phyloP scores from a whole-genome alignment of 441 rosid species.

The Mallotus repandus region DNA sequence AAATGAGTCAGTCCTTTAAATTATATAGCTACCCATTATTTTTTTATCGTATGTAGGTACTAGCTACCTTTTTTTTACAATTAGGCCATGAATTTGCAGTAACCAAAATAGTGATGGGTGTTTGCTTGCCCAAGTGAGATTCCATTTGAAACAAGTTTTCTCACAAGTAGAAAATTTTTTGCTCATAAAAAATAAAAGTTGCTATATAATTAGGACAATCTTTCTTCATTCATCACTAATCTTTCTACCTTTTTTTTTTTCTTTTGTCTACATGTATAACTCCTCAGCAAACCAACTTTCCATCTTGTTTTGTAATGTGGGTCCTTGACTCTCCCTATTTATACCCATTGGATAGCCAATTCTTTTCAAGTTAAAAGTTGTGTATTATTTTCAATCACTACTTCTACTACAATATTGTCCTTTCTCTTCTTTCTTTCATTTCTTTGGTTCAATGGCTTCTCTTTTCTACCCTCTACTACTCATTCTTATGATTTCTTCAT shows the following conservation, averaged over 20 bases:
- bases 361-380: constrained; percentile 1
- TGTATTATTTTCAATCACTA: background rate
- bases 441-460: constrained; percentile 33
- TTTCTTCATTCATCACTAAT: constrained; percentile 19
- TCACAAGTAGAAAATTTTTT: background rate
- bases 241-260: constrained; percentile 8
- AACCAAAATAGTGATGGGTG: background rate
- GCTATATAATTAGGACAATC: constrained; percentile 5
- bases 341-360: constrained; percentile 29
- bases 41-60: background rate
- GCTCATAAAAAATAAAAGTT: constrained; percentile 8
- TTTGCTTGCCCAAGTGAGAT: constrained; percentile 24
- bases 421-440: too few species aligned
- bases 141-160: constrained; percentile 21
- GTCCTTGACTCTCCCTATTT: constrained; percentile 37
- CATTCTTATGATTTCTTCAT: constrained; percentile 27
- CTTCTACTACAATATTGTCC: background rate
- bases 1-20: too few species aligned
- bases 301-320: constrained; percentile 29
- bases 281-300: constrained; percentile 38
- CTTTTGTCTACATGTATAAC: constrained; percentile 33
- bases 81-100: background rate
- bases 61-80: too few species aligned
- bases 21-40: too few species aligned
- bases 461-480: constrained; percentile 8